Base-by-base conservation (phyloP, 2,329 filamentous ascomycete species). In the Shiraia sp. region DNA sequence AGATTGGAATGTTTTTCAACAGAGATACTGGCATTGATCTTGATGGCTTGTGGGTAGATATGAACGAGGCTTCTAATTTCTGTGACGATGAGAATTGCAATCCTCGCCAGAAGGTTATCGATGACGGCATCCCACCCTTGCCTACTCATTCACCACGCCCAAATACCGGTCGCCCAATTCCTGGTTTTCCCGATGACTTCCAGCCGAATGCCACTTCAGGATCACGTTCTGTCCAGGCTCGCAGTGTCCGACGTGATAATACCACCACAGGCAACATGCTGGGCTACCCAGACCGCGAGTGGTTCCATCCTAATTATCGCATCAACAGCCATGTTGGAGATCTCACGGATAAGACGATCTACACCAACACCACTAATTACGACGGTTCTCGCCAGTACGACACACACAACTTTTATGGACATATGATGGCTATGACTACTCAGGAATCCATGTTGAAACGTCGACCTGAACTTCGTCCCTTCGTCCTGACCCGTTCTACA, bases 331-430 rank as follows among this genome's bases (percentile, higher is more conserved):
- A 76, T 31, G 79, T 79, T 1, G 74, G 73, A 13, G 53, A 62
- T 14, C 42, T 78, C 2, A 70, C 65, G 5, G 68, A 72, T 42
- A 58, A 59, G 33, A 76, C 86, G 0, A 79, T 88, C 38, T 76
- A 81, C 49, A 87, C 85, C 0, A 79, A 88, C 58, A 70, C 88
- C 7, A 76, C 84, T 7, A 86, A 89, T 63, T 76, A 81, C 29
- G 83, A 86, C 43, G 86, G 86, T 1, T 71, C 83, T 26, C 74
- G 76, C 14, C 81, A 87, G 65, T 89, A 88, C 59, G 88, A 91
- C 53, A 87, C 83, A 0, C 88, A 91, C 65, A 90, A 90, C 54
- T 68, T 90, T 1, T 90, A 88, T 63, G 88, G 88, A 1, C 79
- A 80, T 57, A 77, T 88, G 82, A 91, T 90, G 87, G 86, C 83